A percentile compares a stretch with the other conserved stretches of the same genome.
These are phyloP conservation scores for Aspergillus olivimuriae DNA, from an alignment of 495 filamentous ascomycete genomes.

Conservation along the genomic window DNA sequence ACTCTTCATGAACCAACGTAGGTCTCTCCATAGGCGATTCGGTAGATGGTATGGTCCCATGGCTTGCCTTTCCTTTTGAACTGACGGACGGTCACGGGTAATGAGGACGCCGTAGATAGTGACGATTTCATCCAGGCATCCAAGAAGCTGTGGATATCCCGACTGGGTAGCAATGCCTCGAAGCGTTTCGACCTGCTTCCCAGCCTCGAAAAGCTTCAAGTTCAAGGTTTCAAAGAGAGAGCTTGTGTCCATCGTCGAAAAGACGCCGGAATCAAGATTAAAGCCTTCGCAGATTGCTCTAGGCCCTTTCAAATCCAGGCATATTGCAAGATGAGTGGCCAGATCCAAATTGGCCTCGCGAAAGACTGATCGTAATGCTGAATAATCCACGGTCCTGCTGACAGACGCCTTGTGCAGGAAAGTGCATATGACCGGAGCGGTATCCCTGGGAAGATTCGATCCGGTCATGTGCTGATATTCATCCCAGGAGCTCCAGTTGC, in stretches of 20 bases:
- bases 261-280: no score
- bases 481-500: not conserved
- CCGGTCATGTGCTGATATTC: not conserved
- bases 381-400: no score
- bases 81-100: not conserved
- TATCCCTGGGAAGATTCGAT: not conserved
- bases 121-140: not conserved
- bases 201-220: not conserved
- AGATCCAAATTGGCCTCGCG: not conserved
- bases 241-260: no score
- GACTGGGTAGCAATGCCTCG: no score
- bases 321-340: not conserved
- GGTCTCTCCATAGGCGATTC: constrained; percentile 2
- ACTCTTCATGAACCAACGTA: constrained; percentile 1
- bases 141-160: not conserved
- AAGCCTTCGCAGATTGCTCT: not conserved
- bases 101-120: not conserved
- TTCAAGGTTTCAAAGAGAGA: not conserved
- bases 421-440: not conserved
- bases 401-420: no score
- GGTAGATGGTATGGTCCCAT: not conserved
- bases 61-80: not conserved
- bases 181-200: no score
- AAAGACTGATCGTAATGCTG: not conserved
- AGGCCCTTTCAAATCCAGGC: not conserved